Conservation (phyloP, 2,329 filamentous ascomycete species). For the Claviceps africana region DNA sequence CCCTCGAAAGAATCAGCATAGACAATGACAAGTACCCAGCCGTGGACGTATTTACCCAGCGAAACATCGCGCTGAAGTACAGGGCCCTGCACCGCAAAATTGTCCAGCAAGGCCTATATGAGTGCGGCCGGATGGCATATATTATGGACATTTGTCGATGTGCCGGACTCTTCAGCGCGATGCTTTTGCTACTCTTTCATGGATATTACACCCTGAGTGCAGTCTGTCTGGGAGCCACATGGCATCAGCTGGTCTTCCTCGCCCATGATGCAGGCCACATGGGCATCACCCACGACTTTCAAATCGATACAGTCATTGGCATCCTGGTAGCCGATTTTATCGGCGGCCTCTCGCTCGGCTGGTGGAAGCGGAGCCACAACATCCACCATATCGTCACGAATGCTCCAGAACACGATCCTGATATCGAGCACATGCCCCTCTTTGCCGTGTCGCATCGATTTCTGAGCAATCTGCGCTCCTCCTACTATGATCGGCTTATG, state of each 20-base stretch:
- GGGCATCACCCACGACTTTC: constrained; percentile 88
- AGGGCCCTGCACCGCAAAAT: constrained; percentile 62
- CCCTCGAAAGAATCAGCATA: constrained; percentile 56
- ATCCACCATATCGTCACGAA: constrained; percentile 96
- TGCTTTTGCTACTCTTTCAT: constrained; percentile 45
- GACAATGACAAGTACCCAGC: constrained; percentile 72
- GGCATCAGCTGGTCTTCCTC: constrained; percentile 90
- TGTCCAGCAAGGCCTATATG: constrained; percentile 59
- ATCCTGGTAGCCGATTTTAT: constrained; percentile 83
- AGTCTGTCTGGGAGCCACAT: constrained; percentile 65
- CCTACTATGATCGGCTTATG: constrained; percentile 75
- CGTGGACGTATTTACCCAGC: constrained; percentile 59
- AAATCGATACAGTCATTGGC: constrained; percentile 68
- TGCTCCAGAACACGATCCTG: constrained; percentile 85
- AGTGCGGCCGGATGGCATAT: constrained; percentile 75
- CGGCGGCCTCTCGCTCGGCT: constrained; percentile 79
- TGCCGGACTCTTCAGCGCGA: constrained; percentile 43
- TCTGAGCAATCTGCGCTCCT: constrained; percentile 56
- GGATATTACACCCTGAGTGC: constrained; percentile 59
- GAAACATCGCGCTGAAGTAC: constrained; percentile 66
- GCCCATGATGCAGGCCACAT: constrained; percentile 95
- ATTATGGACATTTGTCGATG: constrained; percentile 63
- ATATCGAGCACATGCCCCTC: constrained; percentile 83
- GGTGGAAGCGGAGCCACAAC: constrained; percentile 97
- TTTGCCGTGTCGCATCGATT: constrained; percentile 78